These are phyloP conservation scores for Agaricales sp. DNA, from an alignment of 1,284 basidiomycete genomes.

Conservation along the genomic window DNA sequence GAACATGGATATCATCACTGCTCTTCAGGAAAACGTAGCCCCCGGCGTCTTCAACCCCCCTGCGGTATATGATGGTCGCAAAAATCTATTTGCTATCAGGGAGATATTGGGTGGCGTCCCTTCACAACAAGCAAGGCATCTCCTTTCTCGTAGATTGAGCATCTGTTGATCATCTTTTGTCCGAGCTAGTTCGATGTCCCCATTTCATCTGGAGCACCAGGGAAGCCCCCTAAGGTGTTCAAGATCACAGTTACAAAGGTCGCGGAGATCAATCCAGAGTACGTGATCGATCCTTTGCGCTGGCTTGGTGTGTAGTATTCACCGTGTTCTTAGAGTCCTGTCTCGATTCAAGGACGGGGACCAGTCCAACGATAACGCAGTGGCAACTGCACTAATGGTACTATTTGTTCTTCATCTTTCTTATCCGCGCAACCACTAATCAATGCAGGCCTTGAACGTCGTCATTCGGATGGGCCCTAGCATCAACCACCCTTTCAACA, in stretches of 20 bases:
- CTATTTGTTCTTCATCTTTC: slow-evolving; percentile 7
- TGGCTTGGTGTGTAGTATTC: slow-evolving; percentile 4
- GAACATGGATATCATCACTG: slow-evolving; percentile 32
- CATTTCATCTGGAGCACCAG: slow-evolving; percentile 17
- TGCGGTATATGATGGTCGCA: slow-evolving; percentile 39
- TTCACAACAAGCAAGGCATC: neutral
- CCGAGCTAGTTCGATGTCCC: slow-evolving; percentile 44
- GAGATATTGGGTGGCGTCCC: neutral
- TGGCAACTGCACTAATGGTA: slow-evolving; percentile 52
- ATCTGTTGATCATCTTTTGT: slow-evolving; percentile 1
- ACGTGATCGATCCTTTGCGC: slow-evolving; percentile 13
- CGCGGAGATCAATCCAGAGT: slow-evolving; percentile 52
- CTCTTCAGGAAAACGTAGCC: slow-evolving; percentile 23
- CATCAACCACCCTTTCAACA: slow-evolving; percentile 45
- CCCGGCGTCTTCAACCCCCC: slow-evolving; percentile 28
- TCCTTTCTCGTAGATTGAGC: neutral
- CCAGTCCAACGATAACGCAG: slow-evolving; percentile 44
- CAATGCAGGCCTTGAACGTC: slow-evolving; percentile 43
- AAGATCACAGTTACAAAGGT: slow-evolving; percentile 43
- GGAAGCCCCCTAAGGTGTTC: slow-evolving; percentile 34
- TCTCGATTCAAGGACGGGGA: slow-evolving; percentile 41
- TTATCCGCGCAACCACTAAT: neutral
- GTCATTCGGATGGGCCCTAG: slow-evolving; percentile 52
- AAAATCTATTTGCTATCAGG: slow-evolving; percentile 32
- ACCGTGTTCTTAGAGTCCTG: slow-evolving; percentile 28